Percentiles rank a stretch among this genome's conserved stretches.
These are phyloP conservation scores for Exophiala lecanii-corni DNA, from an alignment of 2,329 filamentous ascomycete species.

Conservation along the genomic window DNA sequence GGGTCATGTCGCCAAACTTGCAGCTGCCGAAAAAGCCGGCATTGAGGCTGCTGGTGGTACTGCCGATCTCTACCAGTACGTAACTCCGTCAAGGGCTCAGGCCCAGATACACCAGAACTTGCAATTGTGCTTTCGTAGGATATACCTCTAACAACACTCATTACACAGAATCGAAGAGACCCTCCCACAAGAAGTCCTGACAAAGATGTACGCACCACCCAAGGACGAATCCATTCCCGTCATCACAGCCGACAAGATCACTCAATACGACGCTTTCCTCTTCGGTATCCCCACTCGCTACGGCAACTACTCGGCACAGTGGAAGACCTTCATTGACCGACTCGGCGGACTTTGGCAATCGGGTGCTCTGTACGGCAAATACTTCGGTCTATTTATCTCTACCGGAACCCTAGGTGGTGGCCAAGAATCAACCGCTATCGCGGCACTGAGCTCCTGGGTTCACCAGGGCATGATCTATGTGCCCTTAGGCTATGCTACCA, in stretches of 20 bases:
- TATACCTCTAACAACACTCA: too few relatives aligned
- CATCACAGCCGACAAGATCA: constrained; percentile 58
- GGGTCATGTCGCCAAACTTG: constrained; percentile 79
- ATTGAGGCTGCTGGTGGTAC: constrained; percentile 81
- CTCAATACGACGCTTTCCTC: constrained; percentile 80
- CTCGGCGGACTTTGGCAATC: constrained; percentile 78
- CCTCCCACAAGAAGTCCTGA: constrained; percentile 73
- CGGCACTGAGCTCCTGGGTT: constrained; percentile 75
- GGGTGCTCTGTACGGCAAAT: constrained; percentile 79
- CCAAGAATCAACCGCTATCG: constrained; percentile 82
- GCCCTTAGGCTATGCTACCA: constrained; percentile 85
- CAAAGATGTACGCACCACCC: constrained; percentile 83
- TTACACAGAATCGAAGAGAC: constrained; percentile 73
- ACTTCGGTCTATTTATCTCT: constrained; percentile 84
- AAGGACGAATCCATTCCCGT: constrained; percentile 63
- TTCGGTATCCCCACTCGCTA: constrained; percentile 93
- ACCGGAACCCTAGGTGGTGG: constrained; percentile 82
- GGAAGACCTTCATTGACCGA: constrained; percentile 81
- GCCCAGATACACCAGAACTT: too few relatives aligned
- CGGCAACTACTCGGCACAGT: constrained; percentile 96
- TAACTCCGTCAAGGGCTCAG: too few relatives aligned
- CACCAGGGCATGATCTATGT: constrained; percentile 97
- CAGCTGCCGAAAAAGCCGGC: constrained; percentile 85
- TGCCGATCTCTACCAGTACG: constrained; percentile 76
- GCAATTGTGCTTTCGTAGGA: not conserved